Evolutionary conservation across 371 early-diverging fungal species (phyloP).

Genomic region (Thermomucor indicae-seudaticae): DNA sequence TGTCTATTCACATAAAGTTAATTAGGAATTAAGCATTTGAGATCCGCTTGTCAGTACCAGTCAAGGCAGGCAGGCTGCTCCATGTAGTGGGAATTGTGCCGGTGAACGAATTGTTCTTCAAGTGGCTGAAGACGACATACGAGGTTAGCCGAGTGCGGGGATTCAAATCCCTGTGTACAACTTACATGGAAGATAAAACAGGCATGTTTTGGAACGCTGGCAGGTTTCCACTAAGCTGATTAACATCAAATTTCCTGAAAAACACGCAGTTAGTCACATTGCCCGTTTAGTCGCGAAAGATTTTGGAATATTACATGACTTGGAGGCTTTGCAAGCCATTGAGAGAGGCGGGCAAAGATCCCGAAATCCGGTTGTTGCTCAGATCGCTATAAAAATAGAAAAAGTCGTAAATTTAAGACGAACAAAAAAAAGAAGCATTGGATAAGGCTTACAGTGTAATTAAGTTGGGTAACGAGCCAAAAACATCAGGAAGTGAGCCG

Average conservation of each 20-base stretch:
- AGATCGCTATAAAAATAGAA: conserved; percentile 30
- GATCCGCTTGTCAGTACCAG: conserved; percentile 4
- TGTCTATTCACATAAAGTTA: neutral
- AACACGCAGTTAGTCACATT: no score
- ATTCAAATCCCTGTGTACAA: neutral
- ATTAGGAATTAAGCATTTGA: no score
- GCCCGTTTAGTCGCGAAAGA: neutral
- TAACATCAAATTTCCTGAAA: conserved; percentile 40
- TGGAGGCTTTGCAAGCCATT: conserved; percentile 18
- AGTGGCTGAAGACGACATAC: no score
- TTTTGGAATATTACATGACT: conserved; percentile 13
- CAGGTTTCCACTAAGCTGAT: conserved; percentile 24
- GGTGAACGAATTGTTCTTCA: conserved; percentile 38
- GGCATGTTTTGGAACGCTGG: conserved; percentile 22
- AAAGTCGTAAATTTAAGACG: neutral
- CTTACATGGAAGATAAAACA: conserved; percentile 29
- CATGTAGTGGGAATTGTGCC: conserved; percentile 37
- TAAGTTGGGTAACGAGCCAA: conserved; percentile 34
- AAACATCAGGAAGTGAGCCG: conserved; percentile 43
- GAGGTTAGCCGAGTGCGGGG: no score
- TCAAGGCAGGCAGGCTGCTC: conserved; percentile 11
- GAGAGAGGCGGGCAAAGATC: conserved; percentile 37
- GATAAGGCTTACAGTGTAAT: conserved; percentile 32
- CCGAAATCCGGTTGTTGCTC: conserved; percentile 46
- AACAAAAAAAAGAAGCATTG: neutral